Evolutionary conservation across 1,284 basidiomycete genomes (phyloP), one percentile per base, ranked within the genome.

Genomic region (Pyrrhoderma noxium): DNA sequence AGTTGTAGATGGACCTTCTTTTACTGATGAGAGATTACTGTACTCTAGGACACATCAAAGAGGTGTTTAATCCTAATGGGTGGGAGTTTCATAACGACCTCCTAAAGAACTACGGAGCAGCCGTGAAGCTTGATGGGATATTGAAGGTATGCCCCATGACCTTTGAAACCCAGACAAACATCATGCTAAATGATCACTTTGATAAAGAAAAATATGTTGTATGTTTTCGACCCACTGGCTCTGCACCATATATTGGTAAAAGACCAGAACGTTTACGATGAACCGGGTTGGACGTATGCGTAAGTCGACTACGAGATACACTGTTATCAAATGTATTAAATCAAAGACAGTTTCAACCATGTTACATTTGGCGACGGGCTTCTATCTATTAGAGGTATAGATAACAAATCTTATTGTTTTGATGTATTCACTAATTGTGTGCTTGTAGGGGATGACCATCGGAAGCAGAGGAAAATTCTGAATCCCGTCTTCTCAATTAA

Each of bases 211-310:
- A 52, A 58, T 16, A 36, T 57, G 16, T 52, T 59, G 2, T 58
- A 52, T 39, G 55, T 59, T 4, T 45, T 51, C 21, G 59, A 60
- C 36, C 59, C 59, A 7, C 51, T 55, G 5, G 65, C 65, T 0
- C 49, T 67, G 45, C 60, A 64, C 35, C 55, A 56, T 25, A 59
- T 69, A 8, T 40, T 68, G 25, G 55, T 65, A 22, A 68, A 65
- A 49, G 67, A 68, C 9, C 61, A 63, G 43, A 55, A 63, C 18
- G 49, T 59, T 27, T 68, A 63, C 49, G 61, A 63, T 22, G 62
- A 66, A 25, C 57, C 58, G 4, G 47, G 43, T 16, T 47, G 41
- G 14, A 59, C 58, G 44, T 49, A 57, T 5, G 47, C 50, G 63
- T 63, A 55, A 5, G 59, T 40, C 11, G 8, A 22, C 44, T 37